Base-by-base conservation (phyloP, 768 basidiomycete species). In the Boletus fagicola region DNA sequence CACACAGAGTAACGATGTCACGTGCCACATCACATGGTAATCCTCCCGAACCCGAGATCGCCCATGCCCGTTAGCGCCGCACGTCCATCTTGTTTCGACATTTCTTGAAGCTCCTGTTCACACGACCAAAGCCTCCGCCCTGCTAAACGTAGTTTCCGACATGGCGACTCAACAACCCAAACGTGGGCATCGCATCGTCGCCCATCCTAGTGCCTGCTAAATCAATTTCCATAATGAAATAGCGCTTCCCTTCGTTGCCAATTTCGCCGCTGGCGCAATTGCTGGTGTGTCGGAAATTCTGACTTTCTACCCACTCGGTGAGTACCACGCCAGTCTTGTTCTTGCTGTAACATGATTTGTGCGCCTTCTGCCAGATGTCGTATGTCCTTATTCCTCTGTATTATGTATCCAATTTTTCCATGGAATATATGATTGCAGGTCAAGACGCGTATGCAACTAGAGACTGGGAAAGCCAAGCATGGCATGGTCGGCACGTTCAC, bases 371-470 rank as follows among this genome's bases (percentile, higher is more conserved):
- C 38, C 50, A 89, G 93, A 96, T 91, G 94, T 96, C 67, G 91
- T 93, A 75, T 66, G 91, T 84, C 28, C 47, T 49, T 22, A 31
- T 48, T 20, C 16, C 26, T 44, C 28, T 36, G 31, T 30, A 30
- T 10, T 6, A 5, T 56, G 12, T 13, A 8, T 49, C 54, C 31
- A 28, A 48, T 44, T 43, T 51, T 46, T 51, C 43, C 43, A 44
- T 8, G 28, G 42, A 57, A 50, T 61, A 24, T 42, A 55, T 58
- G 18, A 56, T 61, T 44, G 44, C 68, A 94, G 91, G 94, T 98
- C 70, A 98, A 99, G 77, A 99, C 97, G 22, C 91, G 97, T 28
- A 95, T 98, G 86, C 97, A 99, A 71, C 80, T 99, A n/a, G 89
- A 91, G 70, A 90, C 87, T 5, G 92, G 92, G 4, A 92, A 90